Evolutionary conservation across 2,329 filamentous ascomycete species (phyloP), one percentile per base, ranked within the genome.

Genomic region (Pseudopithomyces maydicus): DNA sequence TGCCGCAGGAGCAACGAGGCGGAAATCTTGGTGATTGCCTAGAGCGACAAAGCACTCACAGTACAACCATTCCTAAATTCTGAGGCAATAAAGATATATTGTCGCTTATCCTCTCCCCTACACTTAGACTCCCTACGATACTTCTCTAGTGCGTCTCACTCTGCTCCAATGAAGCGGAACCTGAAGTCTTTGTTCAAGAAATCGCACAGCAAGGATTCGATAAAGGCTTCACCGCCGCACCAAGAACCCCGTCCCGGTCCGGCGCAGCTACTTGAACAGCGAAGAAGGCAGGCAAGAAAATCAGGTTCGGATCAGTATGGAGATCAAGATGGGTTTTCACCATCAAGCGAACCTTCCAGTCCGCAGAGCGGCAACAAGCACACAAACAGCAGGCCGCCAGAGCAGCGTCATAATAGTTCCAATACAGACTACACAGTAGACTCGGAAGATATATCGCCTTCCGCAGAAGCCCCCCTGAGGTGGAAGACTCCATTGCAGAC

Each of bases 401-500:
- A 6, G n/a, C 39, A 47, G 41, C 46, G 15, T 33, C 57, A 66
- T 51, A 36, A 55, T 20, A 60, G 56, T 33, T 59, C 59, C 20
- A 61, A 60, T 35, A 51, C 64, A 50, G 56, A 51, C 19, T 33
- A 20, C 22, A 44, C 41, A n/a, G 32, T 43, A 38, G 38, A 43
- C 1, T 17, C 23, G 20, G 48, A 57, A 19, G 23, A 45, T 47
- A 55, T 23, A 15, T 53, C 54, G 23, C 36, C 38, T 3, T 12
- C 48, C 15, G 10, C 7, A 35, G 26, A 29, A 12, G 38, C 1
- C n/a, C 55, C n/a, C 54, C 63, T 0, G 14, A 53, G 15, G 51
- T 49, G 19, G 54, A 61, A 14, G 55, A 55, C 15, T 62, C 62
- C 6, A 60, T 72, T 41, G 63, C 63, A 17, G 59, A 67, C 20